Evolutionary conservation across 495 filamentous ascomycete genomes (phyloP).

Genomic region (Aspergillus haitiensis): DNA sequence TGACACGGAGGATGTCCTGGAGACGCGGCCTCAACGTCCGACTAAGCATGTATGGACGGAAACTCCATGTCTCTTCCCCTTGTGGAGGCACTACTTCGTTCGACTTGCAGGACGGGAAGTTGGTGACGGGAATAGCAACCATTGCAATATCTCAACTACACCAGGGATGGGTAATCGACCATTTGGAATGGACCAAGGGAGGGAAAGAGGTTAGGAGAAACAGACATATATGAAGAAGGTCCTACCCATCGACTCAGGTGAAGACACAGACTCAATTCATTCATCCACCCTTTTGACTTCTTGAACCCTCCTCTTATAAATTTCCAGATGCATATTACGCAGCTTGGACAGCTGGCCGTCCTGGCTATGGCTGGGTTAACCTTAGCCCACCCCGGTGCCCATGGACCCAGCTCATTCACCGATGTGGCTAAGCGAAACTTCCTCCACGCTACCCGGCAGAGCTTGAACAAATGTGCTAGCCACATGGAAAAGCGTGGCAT

Average conservation of each 20-base stretch:
- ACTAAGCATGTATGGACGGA: no score
- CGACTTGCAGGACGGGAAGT: no score
- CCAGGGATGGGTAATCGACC: no score
- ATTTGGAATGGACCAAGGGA: no score
- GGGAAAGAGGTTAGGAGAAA: no score
- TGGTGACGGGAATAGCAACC: no score
- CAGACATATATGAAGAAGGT: no score
- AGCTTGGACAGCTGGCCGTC: constrained; percentile 14
- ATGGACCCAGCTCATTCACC: constrained; percentile 23
- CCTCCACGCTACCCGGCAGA: constrained; percentile 24
- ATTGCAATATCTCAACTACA: not conserved
- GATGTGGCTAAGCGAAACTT: constrained; percentile 22
- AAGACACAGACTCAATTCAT: not conserved
- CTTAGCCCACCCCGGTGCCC: constrained; percentile 27
- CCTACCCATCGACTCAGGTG: no score
- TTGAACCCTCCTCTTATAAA: constrained; percentile 1
- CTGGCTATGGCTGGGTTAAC: constrained; percentile 24
- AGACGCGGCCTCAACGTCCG: no score
- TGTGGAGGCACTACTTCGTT: no score
- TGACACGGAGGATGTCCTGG: no score
- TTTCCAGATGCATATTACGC: constrained; percentile 17
- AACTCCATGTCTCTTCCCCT: not conserved
- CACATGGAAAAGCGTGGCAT: constrained; percentile 25
- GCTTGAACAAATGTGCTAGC: constrained; percentile 22
- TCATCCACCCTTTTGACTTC: not conserved